Evolutionary conservation across 805 yeast genomes (phyloP).

Genomic region (Priceomyces melissophilus): DNA sequence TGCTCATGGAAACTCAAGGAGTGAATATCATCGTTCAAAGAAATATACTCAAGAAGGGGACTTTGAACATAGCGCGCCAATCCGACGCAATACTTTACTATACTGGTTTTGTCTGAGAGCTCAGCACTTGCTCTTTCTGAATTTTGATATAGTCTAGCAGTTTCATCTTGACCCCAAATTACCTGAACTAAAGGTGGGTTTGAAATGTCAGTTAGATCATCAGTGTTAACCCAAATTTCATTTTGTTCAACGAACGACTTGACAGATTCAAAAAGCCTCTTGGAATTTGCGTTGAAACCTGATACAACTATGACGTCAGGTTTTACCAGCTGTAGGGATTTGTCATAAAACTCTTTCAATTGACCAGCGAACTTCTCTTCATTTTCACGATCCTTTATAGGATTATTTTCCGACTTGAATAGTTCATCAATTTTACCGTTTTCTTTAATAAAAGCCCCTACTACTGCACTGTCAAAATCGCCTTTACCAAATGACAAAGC

Average conservation of each 20-base stretch:
- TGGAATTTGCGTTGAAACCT: conserved; percentile 76
- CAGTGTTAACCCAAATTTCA: conserved; percentile 49
- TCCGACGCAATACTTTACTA: conserved; percentile 81
- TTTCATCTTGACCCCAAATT: conserved; percentile 87
- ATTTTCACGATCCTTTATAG: conserved; percentile 45
- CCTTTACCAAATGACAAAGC: conserved; percentile 87
- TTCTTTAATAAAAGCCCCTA: conserved; percentile 76
- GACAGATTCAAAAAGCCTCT: conserved; percentile 55
- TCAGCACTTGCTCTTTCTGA: conserved; percentile 74
- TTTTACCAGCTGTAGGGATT: conserved; percentile 43
- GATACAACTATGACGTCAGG: conserved; percentile 92
- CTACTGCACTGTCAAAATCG: conserved; percentile 76
- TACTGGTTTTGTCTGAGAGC: conserved; percentile 77
- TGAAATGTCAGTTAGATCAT: conserved; percentile 35
- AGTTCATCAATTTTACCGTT: conserved; percentile 75
- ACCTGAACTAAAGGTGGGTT: conserved; percentile 60
- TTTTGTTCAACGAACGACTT: conserved; percentile 55
- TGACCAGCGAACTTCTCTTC: conserved; percentile 55
- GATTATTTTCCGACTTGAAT: conserved; percentile 73
- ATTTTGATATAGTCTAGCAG: conserved; percentile 82
- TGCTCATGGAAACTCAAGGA: conserved; percentile 67
- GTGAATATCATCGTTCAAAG: conserved; percentile 69
- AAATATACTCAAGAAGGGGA: conserved; percentile 87
- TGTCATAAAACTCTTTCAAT: conserved; percentile 61
- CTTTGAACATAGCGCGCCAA: conserved; percentile 89